phyloP scores from a whole-genome alignment of 129 eudicot species.

The Ambrosia trifida region DNA sequence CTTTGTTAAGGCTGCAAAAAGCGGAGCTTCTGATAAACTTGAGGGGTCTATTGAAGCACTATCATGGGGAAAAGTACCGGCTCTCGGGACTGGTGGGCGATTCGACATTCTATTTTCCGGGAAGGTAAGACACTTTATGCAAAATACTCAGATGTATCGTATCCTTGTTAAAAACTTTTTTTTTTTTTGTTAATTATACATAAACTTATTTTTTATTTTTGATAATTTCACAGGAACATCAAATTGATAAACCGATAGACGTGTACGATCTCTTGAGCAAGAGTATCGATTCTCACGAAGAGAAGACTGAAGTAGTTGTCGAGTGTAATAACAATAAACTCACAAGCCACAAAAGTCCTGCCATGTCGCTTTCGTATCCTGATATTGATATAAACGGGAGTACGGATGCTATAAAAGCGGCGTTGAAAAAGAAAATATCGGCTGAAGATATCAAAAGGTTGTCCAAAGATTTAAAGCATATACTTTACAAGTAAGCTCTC shows the following conservation, averaged over 20 bases:
- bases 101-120: constrained; percentile 70
- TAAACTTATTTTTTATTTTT: not conserved
- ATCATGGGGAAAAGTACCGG: constrained; percentile 85
- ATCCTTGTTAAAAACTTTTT: not conserved
- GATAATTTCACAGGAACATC: constrained; percentile 51
- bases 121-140: constrained; percentile 49
- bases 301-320: constrained; percentile 23
- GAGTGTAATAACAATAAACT: constrained; percentile 19
- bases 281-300: constrained; percentile 26
- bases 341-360: constrained; percentile 33
- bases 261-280: constrained; percentile 56
- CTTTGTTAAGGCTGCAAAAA: constrained; percentile 78
- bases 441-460: constrained; percentile 37
- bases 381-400: constrained; percentile 31
- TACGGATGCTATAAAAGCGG: constrained; percentile 24
- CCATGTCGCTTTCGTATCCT: constrained; percentile 23
- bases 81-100: constrained; percentile 73
- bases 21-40: constrained; percentile 55
- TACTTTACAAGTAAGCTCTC: constrained; percentile 67
- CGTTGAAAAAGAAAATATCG: constrained; percentile 37
- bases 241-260: constrained; percentile 57
- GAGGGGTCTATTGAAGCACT: constrained; percentile 80
- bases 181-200: not conserved
- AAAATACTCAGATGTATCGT: not conserved
- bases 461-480: constrained; percentile 39